A percentile compares a stretch with the other conserved stretches of the same genome.
These are phyloP conservation scores for Xanthoconium separans DNA, from an alignment of 1,284 basidiomycete genomes.

Conservation along the genomic window DNA sequence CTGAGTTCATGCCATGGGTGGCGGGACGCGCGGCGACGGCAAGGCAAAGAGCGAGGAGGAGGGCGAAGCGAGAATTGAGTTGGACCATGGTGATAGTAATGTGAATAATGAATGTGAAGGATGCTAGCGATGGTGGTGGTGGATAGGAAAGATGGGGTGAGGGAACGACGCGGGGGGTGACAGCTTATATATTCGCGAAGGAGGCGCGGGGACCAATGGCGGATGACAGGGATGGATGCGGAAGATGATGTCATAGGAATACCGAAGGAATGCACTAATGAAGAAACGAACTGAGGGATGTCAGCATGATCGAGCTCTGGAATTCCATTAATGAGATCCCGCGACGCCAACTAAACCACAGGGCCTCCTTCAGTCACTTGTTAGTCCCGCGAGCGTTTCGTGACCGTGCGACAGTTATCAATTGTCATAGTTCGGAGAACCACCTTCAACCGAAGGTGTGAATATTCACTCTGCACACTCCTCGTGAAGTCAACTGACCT, in stretches of 20 bases:
- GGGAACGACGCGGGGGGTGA: not conserved
- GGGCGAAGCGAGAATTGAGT: constrained; percentile 28
- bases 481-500: too few species aligned
- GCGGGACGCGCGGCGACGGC: constrained; percentile 25
- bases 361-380: not conserved
- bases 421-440: not conserved
- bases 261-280: constrained; percentile 2
- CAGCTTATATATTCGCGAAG: constrained; percentile 23
- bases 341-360: not conserved
- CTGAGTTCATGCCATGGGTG: not conserved
- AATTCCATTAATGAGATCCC: not conserved
- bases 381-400: not conserved
- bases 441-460: too few species aligned
- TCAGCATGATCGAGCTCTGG: not conserved
- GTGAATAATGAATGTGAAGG: constrained; percentile 28
- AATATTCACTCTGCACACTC: not conserved
- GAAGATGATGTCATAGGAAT: constrained; percentile 20
- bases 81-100: constrained; percentile 32
- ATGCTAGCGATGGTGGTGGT: constrained; percentile 17
- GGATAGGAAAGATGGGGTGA: constrained; percentile 2
- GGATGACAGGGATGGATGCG: constrained; percentile 14
- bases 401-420: not conserved
- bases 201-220: constrained; percentile 17
- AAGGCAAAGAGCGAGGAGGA: constrained; percentile 30
- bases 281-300: not conserved